Evolutionary conservation across 169 alveolate genomes (phyloP).

Genomic region (Plasmodium fragile): DNA sequence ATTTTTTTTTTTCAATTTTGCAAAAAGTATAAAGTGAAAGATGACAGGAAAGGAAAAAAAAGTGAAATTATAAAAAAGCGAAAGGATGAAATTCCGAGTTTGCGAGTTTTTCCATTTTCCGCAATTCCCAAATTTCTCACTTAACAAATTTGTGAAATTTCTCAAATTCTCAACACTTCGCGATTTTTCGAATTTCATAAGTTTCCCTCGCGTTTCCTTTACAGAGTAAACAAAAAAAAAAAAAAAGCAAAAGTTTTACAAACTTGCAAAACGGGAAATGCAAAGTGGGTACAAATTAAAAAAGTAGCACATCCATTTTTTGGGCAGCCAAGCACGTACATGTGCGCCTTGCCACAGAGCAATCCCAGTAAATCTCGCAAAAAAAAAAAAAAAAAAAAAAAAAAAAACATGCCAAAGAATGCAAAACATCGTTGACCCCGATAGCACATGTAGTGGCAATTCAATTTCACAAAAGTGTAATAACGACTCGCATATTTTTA

Average conservation of each 20-base stretch:
- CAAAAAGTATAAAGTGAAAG: slow-evolving; percentile 1
- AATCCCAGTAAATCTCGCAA: background rate
- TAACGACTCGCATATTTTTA: background rate
- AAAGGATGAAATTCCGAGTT: background rate
- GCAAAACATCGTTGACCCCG: slow-evolving; percentile 46
- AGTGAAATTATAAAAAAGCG: background rate
- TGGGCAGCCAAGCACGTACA: background rate
- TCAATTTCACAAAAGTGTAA: slow-evolving; percentile 25
- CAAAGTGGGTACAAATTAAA: slow-evolving; percentile 4
- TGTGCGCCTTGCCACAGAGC: background rate
- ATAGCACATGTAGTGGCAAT: slow-evolving; percentile 1
- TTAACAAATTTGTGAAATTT: slow-evolving; percentile 1
- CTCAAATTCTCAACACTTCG: background rate
- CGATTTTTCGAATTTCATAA: background rate
- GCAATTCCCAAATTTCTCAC: background rate
- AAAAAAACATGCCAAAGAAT: slow-evolving; percentile 26
- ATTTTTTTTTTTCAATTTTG: slow-evolving; percentile 7
- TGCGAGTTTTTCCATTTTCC: background rate
- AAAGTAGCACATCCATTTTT: background rate
- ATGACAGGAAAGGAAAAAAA: background rate
- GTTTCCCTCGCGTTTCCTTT: background rate
- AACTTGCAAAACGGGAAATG: background rate
- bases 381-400: background rate
- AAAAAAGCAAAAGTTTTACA: background rate
- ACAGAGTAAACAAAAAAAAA: background rate